These are phyloP conservation scores for Myriosclerotinia curreyana DNA, from an alignment of 2,329 filamentous ascomycete genomes.

Conservation along the genomic window DNA sequence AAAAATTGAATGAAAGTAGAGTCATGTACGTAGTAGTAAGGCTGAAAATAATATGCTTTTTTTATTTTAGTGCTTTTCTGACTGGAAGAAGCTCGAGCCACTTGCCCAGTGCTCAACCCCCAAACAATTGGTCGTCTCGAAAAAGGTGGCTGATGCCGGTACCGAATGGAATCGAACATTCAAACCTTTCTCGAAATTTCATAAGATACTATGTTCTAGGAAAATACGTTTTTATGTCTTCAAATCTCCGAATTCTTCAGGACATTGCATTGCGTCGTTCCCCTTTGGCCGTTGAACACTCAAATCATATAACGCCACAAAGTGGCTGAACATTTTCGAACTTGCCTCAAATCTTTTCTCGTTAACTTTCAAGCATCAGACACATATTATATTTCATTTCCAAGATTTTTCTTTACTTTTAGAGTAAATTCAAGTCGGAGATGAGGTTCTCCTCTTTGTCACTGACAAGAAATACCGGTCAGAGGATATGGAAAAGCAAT, in stretches of 20 bases:
- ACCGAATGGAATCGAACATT: too few relatives aligned
- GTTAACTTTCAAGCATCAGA: not conserved
- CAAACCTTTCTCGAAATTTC: too few relatives aligned
- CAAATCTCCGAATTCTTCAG: too few relatives aligned
- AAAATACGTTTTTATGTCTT: too few relatives aligned
- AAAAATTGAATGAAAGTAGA: conserved; percentile 5
- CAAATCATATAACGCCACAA: not conserved
- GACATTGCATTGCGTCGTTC: too few relatives aligned
- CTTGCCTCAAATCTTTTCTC: not conserved
- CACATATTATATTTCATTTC: not conserved
- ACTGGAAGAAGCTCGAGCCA: conserved; percentile 3
- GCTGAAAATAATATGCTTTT: conserved; percentile 12
- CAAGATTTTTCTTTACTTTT: not conserved
- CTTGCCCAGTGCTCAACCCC: too few relatives aligned
- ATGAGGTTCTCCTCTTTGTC: conserved; percentile 12
- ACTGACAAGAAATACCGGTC: conserved; percentile 10
- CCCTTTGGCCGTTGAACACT: not conserved
- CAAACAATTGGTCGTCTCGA: too few relatives aligned
- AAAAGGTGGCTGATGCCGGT: too few relatives aligned
- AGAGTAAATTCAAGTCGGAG: not conserved
- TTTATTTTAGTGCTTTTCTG: conserved; percentile 10
- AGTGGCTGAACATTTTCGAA: not conserved
- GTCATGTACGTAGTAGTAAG: too few relatives aligned
- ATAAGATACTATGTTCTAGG: too few relatives aligned
- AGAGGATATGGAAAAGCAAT: conserved; percentile 18